Percentiles rank a stretch among this genome's conserved stretches.
Evolutionary conservation across 805 yeast species (phyloP).

Genomic region (Ogataea nakhonphanomensis): DNA sequence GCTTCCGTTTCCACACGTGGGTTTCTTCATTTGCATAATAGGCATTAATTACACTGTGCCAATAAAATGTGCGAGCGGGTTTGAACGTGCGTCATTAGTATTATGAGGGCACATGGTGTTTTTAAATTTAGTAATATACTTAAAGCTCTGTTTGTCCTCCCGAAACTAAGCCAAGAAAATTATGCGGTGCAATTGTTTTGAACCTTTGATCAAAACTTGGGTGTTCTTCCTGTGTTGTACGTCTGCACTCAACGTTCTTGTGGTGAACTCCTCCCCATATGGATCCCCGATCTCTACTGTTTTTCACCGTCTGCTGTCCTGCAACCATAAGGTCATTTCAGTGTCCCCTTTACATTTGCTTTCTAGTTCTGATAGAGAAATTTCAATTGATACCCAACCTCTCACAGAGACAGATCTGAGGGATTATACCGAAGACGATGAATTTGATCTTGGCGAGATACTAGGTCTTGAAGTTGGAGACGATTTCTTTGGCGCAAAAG

Average conservation of each 20-base stretch:
- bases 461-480: constrained; percentile 17
- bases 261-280: constrained; percentile 22
- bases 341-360: constrained; percentile 22
- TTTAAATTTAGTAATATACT: no score
- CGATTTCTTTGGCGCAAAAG: constrained; percentile 18
- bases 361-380: constrained; percentile 1
- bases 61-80: not conserved
- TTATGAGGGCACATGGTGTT: not conserved
- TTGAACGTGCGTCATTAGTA: no score
- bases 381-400: constrained; percentile 15
- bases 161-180: not conserved
- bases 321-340: constrained; percentile 16
- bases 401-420: constrained; percentile 12
- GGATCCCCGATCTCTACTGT: constrained; percentile 22
- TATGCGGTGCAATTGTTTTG: not conserved
- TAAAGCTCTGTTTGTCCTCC: not conserved
- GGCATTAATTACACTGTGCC: no score
- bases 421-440: constrained; percentile 5
- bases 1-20: no score
- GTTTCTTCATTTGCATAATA: no score
- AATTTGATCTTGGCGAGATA: constrained; percentile 7
- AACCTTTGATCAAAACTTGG: not conserved
- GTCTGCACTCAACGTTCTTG: constrained; percentile 18
- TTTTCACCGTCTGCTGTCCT: constrained; percentile 16
- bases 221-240: constrained; percentile 1